Evolutionary conservation across 2,329 filamentous ascomycete genomes (phyloP), one percentile per base, ranked within the genome.

Genomic region (Pyrenophora tritici-repentis): DNA sequence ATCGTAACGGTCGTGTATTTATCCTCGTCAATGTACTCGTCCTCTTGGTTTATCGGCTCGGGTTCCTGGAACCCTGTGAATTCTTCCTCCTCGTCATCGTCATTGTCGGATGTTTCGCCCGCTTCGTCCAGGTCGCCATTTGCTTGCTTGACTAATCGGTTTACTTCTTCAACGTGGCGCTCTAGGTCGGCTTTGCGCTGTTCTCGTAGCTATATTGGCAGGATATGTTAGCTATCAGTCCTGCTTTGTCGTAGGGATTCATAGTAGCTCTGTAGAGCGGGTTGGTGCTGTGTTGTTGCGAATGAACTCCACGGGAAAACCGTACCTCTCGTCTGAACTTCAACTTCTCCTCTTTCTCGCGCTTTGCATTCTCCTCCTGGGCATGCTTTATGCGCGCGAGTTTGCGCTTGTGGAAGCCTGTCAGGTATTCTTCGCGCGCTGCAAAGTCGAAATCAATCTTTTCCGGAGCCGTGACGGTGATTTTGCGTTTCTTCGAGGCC

Each of bases 351-450:
- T 91, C 84, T 42, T 87, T 85, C 40, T 87, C 91, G 70, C 83
- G 86, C 74, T 90, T 88, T 38, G 84, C 86, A 3, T 90, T 90
- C 62, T 88, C 81, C 61, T 94, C 91, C 68, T 94, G 89, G 1
- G 93, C 93, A 73, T 87, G 81, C 77, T 96, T 95, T 61, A 87
- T 86, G 32, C 94, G 84, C 72, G 91, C 88, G 45, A 89, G 78
- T 75, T 97, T 97, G 74, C 94, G 88, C 81, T 97, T 99, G 79
- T 93, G 92, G 76, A 99, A 99, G 2, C 94, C 94, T 0, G 91
- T 97, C 50, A 99, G 81, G 71, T 90, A 99, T 68, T 97, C 91
- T 59, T 88, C 79, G 59, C 94, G 87, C 38, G 89, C 89, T 55
- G 82, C 81, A 55, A 82, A 77, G 76, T 99, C 91, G 76, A 97